Conservation (phyloP, 192 early-diverging fungal species). For the Backusella sp. region DNA sequence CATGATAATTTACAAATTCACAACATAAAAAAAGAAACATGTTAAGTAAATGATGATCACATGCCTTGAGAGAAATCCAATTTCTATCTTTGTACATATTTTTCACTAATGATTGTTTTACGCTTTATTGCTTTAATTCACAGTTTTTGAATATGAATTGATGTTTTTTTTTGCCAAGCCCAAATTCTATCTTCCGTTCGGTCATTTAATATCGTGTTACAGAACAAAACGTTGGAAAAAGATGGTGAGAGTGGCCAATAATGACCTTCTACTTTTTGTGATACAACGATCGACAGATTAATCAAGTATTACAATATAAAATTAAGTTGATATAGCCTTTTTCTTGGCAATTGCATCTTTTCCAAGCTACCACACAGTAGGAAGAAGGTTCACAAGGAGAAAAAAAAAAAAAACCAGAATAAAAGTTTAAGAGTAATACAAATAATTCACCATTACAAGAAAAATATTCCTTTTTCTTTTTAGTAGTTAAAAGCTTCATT, state of each 20-base stretch:
- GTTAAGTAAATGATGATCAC: neutral
- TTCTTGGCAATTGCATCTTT: neutral
- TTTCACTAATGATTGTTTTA: neutral
- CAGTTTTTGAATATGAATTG: neutral
- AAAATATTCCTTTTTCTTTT: neutral
- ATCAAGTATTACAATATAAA: neutral
- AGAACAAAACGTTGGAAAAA: neutral
- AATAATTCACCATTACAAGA: constrained; percentile 2
- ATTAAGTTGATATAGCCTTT: neutral
- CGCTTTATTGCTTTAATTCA: neutral
- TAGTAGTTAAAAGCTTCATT: neutral
- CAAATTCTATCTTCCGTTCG: neutral
- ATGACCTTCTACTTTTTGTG: neutral
- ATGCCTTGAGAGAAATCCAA: neutral
- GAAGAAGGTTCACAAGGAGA: neutral
- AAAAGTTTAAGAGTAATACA: neutral
- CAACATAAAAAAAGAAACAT: neutral
- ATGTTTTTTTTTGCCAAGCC: neutral
- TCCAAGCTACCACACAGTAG: neutral
- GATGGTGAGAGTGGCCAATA: neutral
- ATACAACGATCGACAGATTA: neutral
- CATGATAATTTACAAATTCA: neutral
- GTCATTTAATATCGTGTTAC: neutral
- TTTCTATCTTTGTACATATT: neutral
- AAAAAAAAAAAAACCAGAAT: neutral